Evolutionary conservation across 2,329 filamentous ascomycete genomes (phyloP).

Genomic region (Septoria linicola): DNA sequence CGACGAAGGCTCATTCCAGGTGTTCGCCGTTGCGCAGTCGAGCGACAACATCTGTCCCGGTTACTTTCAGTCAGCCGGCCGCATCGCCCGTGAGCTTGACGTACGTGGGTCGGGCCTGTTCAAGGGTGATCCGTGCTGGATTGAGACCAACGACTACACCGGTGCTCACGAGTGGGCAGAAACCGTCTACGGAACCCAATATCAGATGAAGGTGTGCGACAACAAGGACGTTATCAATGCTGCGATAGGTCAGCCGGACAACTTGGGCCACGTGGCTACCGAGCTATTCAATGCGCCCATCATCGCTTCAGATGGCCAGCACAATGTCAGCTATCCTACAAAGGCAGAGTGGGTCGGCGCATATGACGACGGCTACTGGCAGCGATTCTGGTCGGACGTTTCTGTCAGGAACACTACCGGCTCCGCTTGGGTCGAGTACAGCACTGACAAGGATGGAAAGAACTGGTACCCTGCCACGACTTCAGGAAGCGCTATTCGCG

Average conservation of each 20-base stretch:
- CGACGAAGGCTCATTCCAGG: constrained; percentile 12
- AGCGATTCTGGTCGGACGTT: constrained; percentile 18
- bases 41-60: constrained; percentile 19
- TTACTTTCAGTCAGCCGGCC: constrained; percentile 12
- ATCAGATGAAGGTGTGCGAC: constrained; percentile 17
- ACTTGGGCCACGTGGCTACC: constrained; percentile 13
- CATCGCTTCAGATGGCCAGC: constrained; percentile 12
- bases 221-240: constrained; percentile 14
- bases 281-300: constrained; percentile 17
- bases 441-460: constrained; percentile 6
- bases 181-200: constrained; percentile 14
- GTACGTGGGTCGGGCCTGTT: constrained; percentile 7
- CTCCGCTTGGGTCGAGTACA: constrained; percentile 15
- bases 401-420: constrained; percentile 8
- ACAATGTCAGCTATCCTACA: constrained; percentile 19
- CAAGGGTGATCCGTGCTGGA: constrained; percentile 19
- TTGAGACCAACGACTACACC: constrained; percentile 19
- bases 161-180: constrained; percentile 13
- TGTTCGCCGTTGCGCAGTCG: constrained; percentile 18
- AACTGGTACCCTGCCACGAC: constrained; percentile 15
- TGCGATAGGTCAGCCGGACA: constrained; percentile 10
- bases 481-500: constrained; percentile 1
- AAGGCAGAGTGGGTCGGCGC: constrained; percentile 7
- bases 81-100: constrained; percentile 14
- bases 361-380: constrained; percentile 9